Evolutionary conservation across 352 stramenopile species (phyloP), one percentile per base, ranked within the genome.

Genomic region (Proteromonas lacertae): DNA sequence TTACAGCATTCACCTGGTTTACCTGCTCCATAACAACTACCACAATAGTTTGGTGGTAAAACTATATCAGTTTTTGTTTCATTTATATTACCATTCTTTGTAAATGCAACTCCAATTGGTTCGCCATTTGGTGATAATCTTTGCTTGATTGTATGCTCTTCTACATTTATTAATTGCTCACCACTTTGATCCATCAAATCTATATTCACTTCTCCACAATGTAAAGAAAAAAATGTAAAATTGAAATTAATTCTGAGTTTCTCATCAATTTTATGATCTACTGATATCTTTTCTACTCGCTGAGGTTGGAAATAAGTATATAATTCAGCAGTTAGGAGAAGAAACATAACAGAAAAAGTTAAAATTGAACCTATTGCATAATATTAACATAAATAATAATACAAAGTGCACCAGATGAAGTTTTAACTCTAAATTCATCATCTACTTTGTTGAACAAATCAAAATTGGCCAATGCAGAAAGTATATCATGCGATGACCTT

Each of bases 181-280:
- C 84, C 84, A 0, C 82, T 79, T 25, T 93, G 76, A 52, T 97
- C 84, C 68, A 97, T 96, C 2, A 76, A 74, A 56, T 94, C 88
- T 26, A 97, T 54, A 50, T 97, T 41, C 14, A 36, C 60, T 55
- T 59, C 44, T 24, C 71, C 59, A 60, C 84, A 97, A 41, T 66
- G 80, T 36, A 97, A 56, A 8, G 63, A 59, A 19, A 89, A 73
- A 48, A 93, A 97, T 28, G 80, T 95, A 31, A 97, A 73, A 58
- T 97, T 84, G 18, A 95, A 40, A 53, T 91, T 83, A 46, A 96
- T 84, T 47, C 69, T 57, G 40, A 96, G 73, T 53, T 77, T 68
- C 45, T 92, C 75, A 28, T 71, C 66, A 35, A 94, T 57, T 25
- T 55, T 73, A 21, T 69, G 84, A 62, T 96, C 81, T 22, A 96